Base-by-base conservation (phyloP, 2,329 filamentous ascomycete genomes). In the Fusarium zealandicum region DNA sequence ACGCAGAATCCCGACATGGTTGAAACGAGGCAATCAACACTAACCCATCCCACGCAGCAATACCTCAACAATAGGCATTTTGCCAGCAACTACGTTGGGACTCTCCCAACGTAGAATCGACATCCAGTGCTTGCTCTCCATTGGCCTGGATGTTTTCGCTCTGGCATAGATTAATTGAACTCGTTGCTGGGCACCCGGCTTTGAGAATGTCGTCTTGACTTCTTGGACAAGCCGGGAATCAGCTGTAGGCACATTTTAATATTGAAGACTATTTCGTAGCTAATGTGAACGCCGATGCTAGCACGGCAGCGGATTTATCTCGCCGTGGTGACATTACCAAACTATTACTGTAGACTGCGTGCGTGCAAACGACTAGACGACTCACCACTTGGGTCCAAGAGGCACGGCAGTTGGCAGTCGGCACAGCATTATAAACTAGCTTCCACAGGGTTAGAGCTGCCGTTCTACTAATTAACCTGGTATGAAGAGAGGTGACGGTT, bases 111-210 rank as follows among this genome's bases (percentile, higher is more conserved):
- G 70, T 71, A 68, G 68, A 76, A 80, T 81, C 78, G 79, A 77
- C 80, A 77, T 80, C 75, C 76, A 76, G 70, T 60, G 74, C 73
- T 75, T 75, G 58, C 65, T 70, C 69, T 65, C 71, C 66, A 73
- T 80, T 78, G 78, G 72, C 76, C 69, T 77, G 75, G 72, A 75
- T 79, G 78, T 82, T 80, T 82, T 81, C 79, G 77, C 78, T 72
- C 79, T 82, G 81, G 80, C 80, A 81, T 73, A 82, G 76, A 82
- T 70, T 27, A 77, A 69, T 61, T 59, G 54, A 68, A 70, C 80
- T 80, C 79, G 73, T 80, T 82, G 79, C 80, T 82, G 79, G 79
- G 80, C 80, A 78, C 80, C 78, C 76, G 76, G 72, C 69, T 78
- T 80, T 71, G 76, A 82, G 79, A 79, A 70, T 60, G 73, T 79